Base-by-base conservation (phyloP, 2,329 filamentous ascomycete genomes). In the Aspergillus japonicus region DNA sequence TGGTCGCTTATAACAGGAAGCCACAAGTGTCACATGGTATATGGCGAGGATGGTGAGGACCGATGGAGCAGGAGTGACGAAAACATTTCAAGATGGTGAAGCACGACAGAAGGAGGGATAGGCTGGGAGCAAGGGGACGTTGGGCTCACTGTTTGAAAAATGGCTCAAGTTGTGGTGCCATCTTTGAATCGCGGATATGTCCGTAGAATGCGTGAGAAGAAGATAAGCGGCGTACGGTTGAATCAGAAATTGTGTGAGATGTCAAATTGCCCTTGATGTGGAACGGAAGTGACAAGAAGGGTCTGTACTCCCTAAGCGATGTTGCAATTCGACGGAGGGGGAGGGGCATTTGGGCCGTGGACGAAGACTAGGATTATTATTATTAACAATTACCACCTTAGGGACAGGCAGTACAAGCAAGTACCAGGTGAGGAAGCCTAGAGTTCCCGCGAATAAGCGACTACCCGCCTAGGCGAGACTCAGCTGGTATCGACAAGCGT, bases 121-220 rank as follows among this genome's bases (percentile, higher is more conserved):
- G 39, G 19, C 16, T 4, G 31, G 50, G 19, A 6, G 39, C 47
- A 44, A 10, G 19, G 29, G 31, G 44, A 42, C 23, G 16, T n/a
- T 24, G 7, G 47, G 71, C 78, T 62, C 68, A 83, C 85, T 96
- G 88, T 80, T 91, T 88, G 84, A 97, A 98, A 83, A 90, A 98
- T 65, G 88, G 84, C 77, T 97, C 91, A 68, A 99, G 87, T 77
- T 96, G 87, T 62, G 92, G 91, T 59, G 92, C 91, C 91, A 97
- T 96, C 76, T 87, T 90, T 80, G 65, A 60, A 69, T 80, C 76
- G 67, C 73, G 74, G 65, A 81, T 78, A 63, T 77, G 67, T 59
- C 76, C 77, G 78, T 80, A 80, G 63, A 73, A 79, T 58, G 72
- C 74, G 59, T 77, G 76, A 57, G 64, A 71, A 62, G 55, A 55